phyloP scores from a whole-genome alignment of 2,329 filamentous ascomycete species.

The Fusarium transvaalense region DNA sequence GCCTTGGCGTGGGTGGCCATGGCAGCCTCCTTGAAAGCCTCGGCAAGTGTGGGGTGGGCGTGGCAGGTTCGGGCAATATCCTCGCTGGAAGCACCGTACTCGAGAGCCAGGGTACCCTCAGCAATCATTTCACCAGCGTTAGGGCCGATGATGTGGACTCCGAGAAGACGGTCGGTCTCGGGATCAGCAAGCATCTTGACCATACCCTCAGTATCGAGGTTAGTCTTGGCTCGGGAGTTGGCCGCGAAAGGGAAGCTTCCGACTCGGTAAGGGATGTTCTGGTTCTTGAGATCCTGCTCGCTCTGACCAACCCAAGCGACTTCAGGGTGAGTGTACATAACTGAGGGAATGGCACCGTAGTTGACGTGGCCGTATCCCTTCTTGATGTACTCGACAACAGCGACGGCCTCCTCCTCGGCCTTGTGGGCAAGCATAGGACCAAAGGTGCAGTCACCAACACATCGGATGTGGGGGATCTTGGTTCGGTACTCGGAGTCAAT shows the following conservation, averaged over 20 bases:
- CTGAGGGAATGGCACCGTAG: slow-evolving; percentile 96
- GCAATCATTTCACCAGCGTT: slow-evolving; percentile 99
- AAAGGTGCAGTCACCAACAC: slow-evolving; percentile 95
- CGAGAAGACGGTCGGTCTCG: slow-evolving; percentile 94
- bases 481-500: slow-evolving; percentile 99
- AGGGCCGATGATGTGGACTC: slow-evolving; percentile 95
- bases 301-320: slow-evolving; percentile 99
- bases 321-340: slow-evolving; percentile 99
- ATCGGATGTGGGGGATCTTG: slow-evolving; percentile 96
- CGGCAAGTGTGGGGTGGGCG: slow-evolving; percentile 93
- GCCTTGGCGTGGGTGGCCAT: slow-evolving; percentile 97
- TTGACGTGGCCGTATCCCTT: slow-evolving; percentile 99
- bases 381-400: slow-evolving; percentile 95
- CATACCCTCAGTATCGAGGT: slow-evolving; percentile 93
- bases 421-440: slow-evolving; percentile 99
- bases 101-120: slow-evolving; percentile 92
- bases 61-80: slow-evolving; percentile 96
- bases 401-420: slow-evolving; percentile 97
- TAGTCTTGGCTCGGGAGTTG: slow-evolving; percentile 99
- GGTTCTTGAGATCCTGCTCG: slow-evolving; percentile 93
- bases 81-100: slow-evolving; percentile 96
- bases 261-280: slow-evolving; percentile 90
- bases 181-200: slow-evolving; percentile 98
- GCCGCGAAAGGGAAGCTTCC: slow-evolving; percentile 97
- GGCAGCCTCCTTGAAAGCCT: slow-evolving; percentile 99